Conservation (phyloP, 2,329 filamentous ascomycete species). For the Drechslerella coelobrocha region DNA sequence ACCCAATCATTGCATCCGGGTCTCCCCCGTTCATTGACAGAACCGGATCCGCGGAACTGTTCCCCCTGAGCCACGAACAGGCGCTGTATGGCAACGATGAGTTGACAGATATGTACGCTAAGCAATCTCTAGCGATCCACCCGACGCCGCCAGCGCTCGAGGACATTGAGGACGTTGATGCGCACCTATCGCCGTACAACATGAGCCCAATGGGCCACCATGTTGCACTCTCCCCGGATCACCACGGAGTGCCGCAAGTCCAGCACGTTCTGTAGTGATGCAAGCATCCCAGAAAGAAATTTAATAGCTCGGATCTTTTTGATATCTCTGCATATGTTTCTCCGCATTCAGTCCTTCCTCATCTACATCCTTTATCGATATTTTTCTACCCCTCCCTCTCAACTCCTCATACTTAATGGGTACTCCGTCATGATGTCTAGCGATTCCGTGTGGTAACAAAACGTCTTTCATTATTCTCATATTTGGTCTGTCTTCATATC, state of each 20-base stretch:
- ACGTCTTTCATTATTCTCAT: slow-evolving; percentile 19
- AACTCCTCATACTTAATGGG: slow-evolving; percentile 41
- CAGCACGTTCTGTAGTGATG: slow-evolving; percentile 28
- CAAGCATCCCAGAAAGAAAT: slow-evolving; percentile 30
- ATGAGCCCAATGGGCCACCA: slow-evolving; percentile 48
- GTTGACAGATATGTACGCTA: slow-evolving; percentile 47
- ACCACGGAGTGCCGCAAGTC: slow-evolving; percentile 27
- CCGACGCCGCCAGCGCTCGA: slow-evolving; percentile 45
- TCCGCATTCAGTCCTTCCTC: not conserved
- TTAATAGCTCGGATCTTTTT: slow-evolving; percentile 15
- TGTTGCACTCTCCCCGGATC: slow-evolving; percentile 38
- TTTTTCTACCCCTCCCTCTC: slow-evolving; percentile 13
- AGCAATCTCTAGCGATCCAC: slow-evolving; percentile 45
- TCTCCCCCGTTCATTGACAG: slow-evolving; percentile 46
- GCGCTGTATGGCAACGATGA: slow-evolving; percentile 46
- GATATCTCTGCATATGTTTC: slow-evolving; percentile 5
- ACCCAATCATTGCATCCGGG: slow-evolving; percentile 49
- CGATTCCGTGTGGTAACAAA: slow-evolving; percentile 50
- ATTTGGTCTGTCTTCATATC: slow-evolving; percentile 3
- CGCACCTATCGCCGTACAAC: slow-evolving; percentile 48
- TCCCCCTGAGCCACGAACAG: slow-evolving; percentile 47
- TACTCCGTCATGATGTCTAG: slow-evolving; percentile 51
- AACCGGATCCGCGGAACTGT: slow-evolving; percentile 45
- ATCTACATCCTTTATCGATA: slow-evolving; percentile 19
- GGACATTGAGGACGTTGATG: slow-evolving; percentile 43